Evolutionary conservation across 2,329 filamentous ascomycete genomes (phyloP), one percentile per base, ranked within the genome.

Genomic region (Aureobasidium namibiae): DNA sequence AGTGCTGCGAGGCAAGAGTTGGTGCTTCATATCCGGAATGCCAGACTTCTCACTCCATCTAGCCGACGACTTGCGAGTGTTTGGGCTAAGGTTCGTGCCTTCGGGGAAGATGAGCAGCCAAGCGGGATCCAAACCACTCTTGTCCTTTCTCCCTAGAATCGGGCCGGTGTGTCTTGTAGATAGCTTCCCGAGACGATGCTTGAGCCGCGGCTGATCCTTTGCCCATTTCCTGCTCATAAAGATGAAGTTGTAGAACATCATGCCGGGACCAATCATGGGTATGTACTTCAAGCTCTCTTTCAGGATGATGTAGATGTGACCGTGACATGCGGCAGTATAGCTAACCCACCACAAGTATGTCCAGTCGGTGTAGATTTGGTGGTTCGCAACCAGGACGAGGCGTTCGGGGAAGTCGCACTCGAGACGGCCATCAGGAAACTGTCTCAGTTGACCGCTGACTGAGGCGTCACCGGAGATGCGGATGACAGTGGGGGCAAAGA

Each of bases 201-300:
- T 84, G 68, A 95, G 78, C 52, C 89, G 83, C 1, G 86, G 81
- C 67, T 87, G 84, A 69, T 95, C 90, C 23, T 84, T 86, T 5
- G 85, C 81, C 89, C 92, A 94, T 70, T 94, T 95, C 61, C 90
- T 84, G n/a, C 89, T 89, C 80, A 95, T 87, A 77, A 95, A 95
- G 70, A 95, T 90, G 78, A 95, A 95, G 65, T 89, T 84, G 70
- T 87, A 92, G 69, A 94, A 87, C 77, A 87, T 85, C 88, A 95
- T 95, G 46, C 88, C 90, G 54, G 82, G 83, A 1, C 90, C 90
- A 38, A 95, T 78, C 46, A 95, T 67, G n/a, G 90, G 90, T 8
- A 95, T 85, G 69, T 84, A 89, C 70, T 89, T 91, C 61, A 95
- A 77, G 1, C 89, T 92, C 70, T 95, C 89, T 69, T 95, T 95